Percentiles rank a stretch among this genome's conserved stretches.
These are phyloP conservation scores for Achaetomiella virescens DNA, from an alignment of 495 filamentous ascomycete species.

Conservation along the genomic window DNA sequence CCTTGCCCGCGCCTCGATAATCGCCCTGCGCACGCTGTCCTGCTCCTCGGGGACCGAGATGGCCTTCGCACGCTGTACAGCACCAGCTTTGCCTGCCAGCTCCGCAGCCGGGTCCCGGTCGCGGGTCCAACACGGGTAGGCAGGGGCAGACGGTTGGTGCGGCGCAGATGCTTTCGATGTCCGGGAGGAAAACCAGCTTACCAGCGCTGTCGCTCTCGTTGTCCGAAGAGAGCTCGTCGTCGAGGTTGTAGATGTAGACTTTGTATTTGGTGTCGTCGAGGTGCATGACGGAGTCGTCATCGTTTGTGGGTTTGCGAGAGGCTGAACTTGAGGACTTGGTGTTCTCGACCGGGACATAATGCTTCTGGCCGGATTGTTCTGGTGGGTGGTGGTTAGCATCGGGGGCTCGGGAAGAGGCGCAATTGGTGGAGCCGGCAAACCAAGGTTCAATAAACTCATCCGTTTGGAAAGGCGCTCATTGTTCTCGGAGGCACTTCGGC, in stretches of 20 bases:
- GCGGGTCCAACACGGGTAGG: constrained; percentile 46
- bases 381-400: constrained; percentile 15
- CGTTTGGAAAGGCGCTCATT: constrained; percentile 67
- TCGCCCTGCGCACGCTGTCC: constrained; percentile 78
- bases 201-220: constrained; percentile 34
- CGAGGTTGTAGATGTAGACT: constrained; percentile 85
- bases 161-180: constrained; percentile 70
- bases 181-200: constrained; percentile 68
- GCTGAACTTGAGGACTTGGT: constrained; percentile 20
- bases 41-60: constrained; percentile 67
- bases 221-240: constrained; percentile 71
- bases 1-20: constrained; percentile 73
- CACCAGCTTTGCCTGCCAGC: constrained; percentile 59
- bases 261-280: constrained; percentile 82
- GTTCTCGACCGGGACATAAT: constrained; percentile 50
- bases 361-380: constrained; percentile 51
- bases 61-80: constrained; percentile 70
- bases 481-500: constrained; percentile 40
- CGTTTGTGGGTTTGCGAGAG: constrained; percentile 5
- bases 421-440: constrained; percentile 44
- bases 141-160: constrained; percentile 45
- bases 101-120: constrained; percentile 33
- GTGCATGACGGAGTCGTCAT: constrained; percentile 64
- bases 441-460: constrained; percentile 73
- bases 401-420: background rate